Percentiles rank a stretch among this genome's conserved stretches.
phyloP scores from a whole-genome alignment of 371 early-diverging fungal species.

The Mortierella sp. region DNA sequence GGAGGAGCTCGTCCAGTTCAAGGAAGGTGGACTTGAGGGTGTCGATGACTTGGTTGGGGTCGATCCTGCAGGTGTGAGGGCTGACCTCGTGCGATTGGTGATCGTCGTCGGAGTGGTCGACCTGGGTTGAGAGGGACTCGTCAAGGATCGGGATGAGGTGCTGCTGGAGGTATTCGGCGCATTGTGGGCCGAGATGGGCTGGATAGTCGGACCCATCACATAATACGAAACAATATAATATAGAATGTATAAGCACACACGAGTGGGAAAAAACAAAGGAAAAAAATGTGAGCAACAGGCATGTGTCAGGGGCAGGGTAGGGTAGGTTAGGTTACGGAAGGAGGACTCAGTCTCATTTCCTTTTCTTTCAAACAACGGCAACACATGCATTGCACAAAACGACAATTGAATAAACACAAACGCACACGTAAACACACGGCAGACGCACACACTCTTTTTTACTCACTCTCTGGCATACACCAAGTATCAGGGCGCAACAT shows the following conservation, averaged over 20 bases:
- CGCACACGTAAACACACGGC: background rate
- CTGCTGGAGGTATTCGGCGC: conserved; percentile 53
- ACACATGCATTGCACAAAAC: conserved; percentile 9
- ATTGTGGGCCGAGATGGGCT: conserved; percentile 55
- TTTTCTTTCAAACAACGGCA: background rate
- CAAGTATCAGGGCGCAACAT: background rate
- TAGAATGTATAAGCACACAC: background rate
- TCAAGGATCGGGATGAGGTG: conserved; percentile 49
- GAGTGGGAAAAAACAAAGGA: background rate
- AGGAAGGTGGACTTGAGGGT: conserved; percentile 50
- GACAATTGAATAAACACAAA: background rate
- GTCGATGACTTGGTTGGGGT: conserved; percentile 46
- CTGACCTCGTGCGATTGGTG: background rate
- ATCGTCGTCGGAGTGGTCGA: conserved; percentile 43
- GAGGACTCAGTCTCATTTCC: background rate
- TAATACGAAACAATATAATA: background rate
- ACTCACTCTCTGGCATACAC: background rate
- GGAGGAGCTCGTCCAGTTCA: conserved; percentile 50
- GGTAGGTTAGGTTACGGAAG: background rate
- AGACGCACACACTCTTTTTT: background rate
- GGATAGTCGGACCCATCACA: background rate
- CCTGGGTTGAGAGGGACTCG: conserved; percentile 52
- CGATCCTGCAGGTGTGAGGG: conserved; percentile 25
- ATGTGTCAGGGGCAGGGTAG: background rate
- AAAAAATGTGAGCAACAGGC: conserved; percentile 1